Evolutionary conservation across 495 filamentous ascomycete species (phyloP).

Genomic region (Aspergillus haitiensis): DNA sequence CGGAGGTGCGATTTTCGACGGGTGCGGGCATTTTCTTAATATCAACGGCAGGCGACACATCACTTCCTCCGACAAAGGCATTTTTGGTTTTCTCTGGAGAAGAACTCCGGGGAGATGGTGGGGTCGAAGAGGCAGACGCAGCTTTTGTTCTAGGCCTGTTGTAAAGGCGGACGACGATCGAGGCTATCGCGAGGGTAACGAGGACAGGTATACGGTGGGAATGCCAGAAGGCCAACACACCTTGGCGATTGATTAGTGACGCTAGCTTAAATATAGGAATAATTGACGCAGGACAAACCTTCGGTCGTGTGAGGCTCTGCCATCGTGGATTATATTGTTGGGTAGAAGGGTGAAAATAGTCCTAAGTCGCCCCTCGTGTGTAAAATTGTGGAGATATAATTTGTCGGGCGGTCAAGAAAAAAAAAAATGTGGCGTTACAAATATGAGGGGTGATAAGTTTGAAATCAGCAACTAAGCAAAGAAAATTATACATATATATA

Average conservation of each 20-base stretch:
- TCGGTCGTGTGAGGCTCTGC: constrained; percentile 13
- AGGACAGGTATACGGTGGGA: constrained; percentile 41
- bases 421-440: too few relatives aligned
- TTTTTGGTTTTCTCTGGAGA: constrained; percentile 31
- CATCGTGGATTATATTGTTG: constrained; percentile 7
- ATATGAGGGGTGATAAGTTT: too few relatives aligned
- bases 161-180: constrained; percentile 31
- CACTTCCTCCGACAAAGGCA: constrained; percentile 11
- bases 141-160: constrained; percentile 31
- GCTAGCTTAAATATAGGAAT: background rate
- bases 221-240: constrained; percentile 43
- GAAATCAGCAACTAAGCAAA: too few relatives aligned
- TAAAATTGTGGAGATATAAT: background rate
- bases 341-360: background rate
- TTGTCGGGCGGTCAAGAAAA: background rate
- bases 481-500: too few relatives aligned
- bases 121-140: constrained; percentile 34
- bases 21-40: constrained; percentile 15
- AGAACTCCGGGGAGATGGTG: constrained; percentile 36
- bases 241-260: constrained; percentile 14
- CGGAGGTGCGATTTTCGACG: constrained; percentile 9
- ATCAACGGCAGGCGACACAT: constrained; percentile 9
- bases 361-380: background rate
- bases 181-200: constrained; percentile 27
- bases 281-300: constrained; percentile 1